These are phyloP conservation scores for Heimioporus sp. DNA, from an alignment of 768 basidiomycete genomes.

Conservation along the genomic window DNA sequence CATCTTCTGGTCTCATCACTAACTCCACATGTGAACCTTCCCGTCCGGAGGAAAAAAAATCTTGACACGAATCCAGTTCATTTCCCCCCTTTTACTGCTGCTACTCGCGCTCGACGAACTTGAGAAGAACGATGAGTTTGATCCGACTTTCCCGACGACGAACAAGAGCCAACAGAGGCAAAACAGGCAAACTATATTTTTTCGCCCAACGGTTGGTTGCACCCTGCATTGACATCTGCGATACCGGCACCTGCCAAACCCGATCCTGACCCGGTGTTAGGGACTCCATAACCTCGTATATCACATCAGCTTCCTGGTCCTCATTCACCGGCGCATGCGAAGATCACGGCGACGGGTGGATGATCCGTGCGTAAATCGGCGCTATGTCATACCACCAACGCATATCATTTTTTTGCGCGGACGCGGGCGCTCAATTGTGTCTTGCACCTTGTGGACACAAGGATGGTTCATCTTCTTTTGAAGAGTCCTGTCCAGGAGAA, in stretches of 20 bases:
- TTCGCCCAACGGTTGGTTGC: constrained; percentile 51
- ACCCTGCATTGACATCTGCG: constrained; percentile 18
- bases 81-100: constrained; percentile 94
- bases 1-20: constrained; percentile 71
- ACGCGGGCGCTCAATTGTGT: constrained; percentile 74
- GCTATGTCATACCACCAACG: constrained; percentile 80
- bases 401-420: constrained; percentile 91
- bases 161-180: constrained; percentile 92
- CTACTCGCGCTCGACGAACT: constrained; percentile 93
- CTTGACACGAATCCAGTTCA: constrained; percentile 55
- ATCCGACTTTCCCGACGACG: constrained; percentile 93
- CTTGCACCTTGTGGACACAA: constrained; percentile 81
- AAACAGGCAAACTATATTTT: constrained; percentile 88
- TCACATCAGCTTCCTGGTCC: constrained; percentile 37
- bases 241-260: neutral
- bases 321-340: neutral
- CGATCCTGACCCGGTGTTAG: constrained; percentile 19
- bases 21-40: neutral
- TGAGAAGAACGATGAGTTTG: constrained; percentile 95
- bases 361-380: constrained; percentile 55
- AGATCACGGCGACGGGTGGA: neutral
- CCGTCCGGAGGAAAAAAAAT: neutral
- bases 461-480: constrained; percentile 85
- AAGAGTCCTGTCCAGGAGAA: constrained; percentile 80
- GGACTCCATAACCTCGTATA: constrained; percentile 44